These are phyloP conservation scores for Musa beccarii DNA, from an alignment of 176 grass and related monocot species.

Conservation along the genomic window DNA sequence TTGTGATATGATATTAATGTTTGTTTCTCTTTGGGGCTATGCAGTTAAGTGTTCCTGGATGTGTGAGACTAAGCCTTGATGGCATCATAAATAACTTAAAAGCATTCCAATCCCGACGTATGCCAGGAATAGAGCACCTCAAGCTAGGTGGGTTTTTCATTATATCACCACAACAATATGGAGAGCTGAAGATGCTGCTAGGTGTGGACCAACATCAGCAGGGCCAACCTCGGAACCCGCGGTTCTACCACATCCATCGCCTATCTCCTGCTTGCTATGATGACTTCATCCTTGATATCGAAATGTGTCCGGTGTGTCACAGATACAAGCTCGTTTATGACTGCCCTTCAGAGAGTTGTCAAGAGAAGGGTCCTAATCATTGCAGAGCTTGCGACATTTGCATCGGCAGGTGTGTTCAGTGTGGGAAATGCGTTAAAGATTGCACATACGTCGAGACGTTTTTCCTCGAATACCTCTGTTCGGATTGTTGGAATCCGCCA, in stretches of 20 bases:
- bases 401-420: conserved; percentile 52
- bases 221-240: conserved; percentile 22
- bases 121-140: conserved; percentile 46
- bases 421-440: conserved; percentile 65
- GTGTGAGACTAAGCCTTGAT: conserved; percentile 43
- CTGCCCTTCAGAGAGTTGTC: conserved; percentile 60
- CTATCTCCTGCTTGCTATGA: conserved; percentile 47
- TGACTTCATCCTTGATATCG: conserved; percentile 61
- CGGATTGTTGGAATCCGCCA: conserved; percentile 26
- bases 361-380: conserved; percentile 17
- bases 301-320: conserved; percentile 56
- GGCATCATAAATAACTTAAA: conserved; percentile 58
- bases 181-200: conserved; percentile 51
- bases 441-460: conserved; percentile 59
- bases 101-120: conserved; percentile 42
- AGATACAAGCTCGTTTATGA: conserved; percentile 79
- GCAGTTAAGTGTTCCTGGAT: conserved; percentile 62
- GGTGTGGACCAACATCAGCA: conserved; percentile 34
- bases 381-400: conserved; percentile 70
- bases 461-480: conserved; percentile 45
- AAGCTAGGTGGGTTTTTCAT: conserved; percentile 47
- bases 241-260: conserved; percentile 39
- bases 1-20: not conserved
- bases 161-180: conserved; percentile 43
- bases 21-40: not conserved